Evolutionary conservation across 257 asterid species (phyloP).

Genomic region (Lithospermum erythrorhizon): DNA sequence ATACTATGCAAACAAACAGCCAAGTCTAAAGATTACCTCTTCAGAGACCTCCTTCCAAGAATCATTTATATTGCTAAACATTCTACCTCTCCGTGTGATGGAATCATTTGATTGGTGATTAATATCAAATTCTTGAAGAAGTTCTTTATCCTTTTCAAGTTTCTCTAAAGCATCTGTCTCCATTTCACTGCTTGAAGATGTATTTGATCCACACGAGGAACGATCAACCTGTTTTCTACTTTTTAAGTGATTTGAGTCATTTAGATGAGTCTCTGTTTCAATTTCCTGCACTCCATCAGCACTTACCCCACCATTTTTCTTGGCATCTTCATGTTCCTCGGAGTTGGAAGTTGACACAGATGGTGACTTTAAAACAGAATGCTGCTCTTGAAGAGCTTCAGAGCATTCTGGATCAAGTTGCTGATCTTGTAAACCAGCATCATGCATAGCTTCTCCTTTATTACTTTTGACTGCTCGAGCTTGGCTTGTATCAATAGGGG

Average conservation of each 20-base stretch:
- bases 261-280: constrained; percentile 24
- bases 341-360: constrained; percentile 45
- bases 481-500: constrained; percentile 32
- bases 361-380: constrained; percentile 36
- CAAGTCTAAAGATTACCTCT: constrained; percentile 43
- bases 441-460: constrained; percentile 31
- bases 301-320: constrained; percentile 23
- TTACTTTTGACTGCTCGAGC: constrained; percentile 27
- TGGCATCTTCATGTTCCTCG: constrained; percentile 48
- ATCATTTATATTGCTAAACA: constrained; percentile 36
- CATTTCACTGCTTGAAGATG: constrained; percentile 89
- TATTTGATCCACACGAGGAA: constrained; percentile 98
- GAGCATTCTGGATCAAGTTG: constrained; percentile 38
- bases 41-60: constrained; percentile 91
- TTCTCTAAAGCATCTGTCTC: constrained; percentile 73
- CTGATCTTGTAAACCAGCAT: constrained; percentile 31
- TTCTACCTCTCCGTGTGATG: constrained; percentile 55
- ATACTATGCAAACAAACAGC: neutral
- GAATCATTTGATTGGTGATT: constrained; percentile 38
- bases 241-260: constrained; percentile 43
- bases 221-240: constrained; percentile 71
- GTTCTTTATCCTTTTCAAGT: constrained; percentile 28
- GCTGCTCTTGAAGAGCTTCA: constrained; percentile 47
- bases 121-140: constrained; percentile 30
- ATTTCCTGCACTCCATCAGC: constrained; percentile 29